Conservation (phyloP, 2,329 filamentous ascomycete genomes). For the Calonectria pauciramosa region DNA sequence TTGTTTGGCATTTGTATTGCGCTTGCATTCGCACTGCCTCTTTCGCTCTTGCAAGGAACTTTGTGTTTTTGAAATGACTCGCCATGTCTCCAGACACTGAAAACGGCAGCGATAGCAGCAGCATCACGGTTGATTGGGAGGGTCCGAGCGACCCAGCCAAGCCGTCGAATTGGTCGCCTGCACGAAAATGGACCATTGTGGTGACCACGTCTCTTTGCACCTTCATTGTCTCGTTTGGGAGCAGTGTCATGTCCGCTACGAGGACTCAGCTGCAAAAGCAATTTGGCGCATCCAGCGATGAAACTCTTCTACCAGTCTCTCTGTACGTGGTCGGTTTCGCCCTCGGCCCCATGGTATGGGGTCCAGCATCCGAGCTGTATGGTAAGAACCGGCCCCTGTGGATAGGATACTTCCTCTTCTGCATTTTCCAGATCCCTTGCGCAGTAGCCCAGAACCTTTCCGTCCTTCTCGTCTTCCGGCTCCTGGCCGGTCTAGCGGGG, state of each 20-base stretch:
- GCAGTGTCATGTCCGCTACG: slow-evolving; percentile 3
- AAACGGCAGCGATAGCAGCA: background rate
- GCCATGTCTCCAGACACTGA: background rate
- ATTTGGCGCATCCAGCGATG: background rate
- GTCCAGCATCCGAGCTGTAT: slow-evolving; percentile 1
- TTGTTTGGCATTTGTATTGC: background rate
- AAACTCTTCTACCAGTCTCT: background rate
- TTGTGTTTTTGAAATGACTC: background rate
- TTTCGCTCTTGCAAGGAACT: background rate
- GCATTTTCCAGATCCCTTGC: background rate
- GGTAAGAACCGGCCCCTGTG: background rate
- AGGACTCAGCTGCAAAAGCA: background rate
- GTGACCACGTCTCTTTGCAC: background rate
- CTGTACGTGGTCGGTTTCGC: background rate
- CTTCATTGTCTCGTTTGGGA: background rate
- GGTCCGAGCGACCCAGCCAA: background rate
- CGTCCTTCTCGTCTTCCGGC: background rate
- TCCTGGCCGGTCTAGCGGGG: background rate
- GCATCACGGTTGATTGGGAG: background rate
- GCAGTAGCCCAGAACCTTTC: background rate
- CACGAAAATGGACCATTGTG: slow-evolving; percentile 1
- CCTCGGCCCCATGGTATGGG: background rate
- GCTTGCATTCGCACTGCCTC: background rate
- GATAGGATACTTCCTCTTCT: slow-evolving; percentile 10
- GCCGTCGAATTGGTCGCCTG: background rate